Base-by-base conservation (phyloP, 495 filamentous ascomycete genomes). In the Penicillium desertorum region DNA sequence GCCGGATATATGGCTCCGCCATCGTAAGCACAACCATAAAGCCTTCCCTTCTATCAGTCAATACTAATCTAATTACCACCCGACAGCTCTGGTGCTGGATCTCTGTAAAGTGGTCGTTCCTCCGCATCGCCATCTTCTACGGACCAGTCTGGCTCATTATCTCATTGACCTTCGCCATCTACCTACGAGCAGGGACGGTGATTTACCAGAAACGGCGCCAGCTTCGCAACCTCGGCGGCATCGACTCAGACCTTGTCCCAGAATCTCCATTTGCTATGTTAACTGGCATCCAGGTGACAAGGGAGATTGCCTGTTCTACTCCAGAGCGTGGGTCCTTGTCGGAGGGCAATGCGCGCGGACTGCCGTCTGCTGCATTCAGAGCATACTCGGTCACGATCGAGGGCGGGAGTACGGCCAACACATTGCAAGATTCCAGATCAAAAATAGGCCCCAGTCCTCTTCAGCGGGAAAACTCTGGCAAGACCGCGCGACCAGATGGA, bases 131-230 rank as follows among this genome's bases (percentile, higher is more conserved):
- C 11, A 79, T 82, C 29, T 92, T 96, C 68, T 96, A 96, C 66
- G 91, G 81, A 0, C 90, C 91, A 8, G 85, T 93, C 27, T 95
- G 91, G 91, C 88, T 91, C 29, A 74, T 88, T 20, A 88, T 94
- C 53, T 51, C 81, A 14, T 56, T 86, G 34, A 92, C 91, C 11
- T 78, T 89, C 42, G 72, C 76, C 32, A 92, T 96, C 56, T 96
- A 95, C 66, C 67, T 85, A 30, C 79, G 86, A 29, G 85, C 88
- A 43, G 90, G 90, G 12, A 72, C 78, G 29, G 83, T 88, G 17
- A 91, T 95, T 61, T 91, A 83, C 62, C 64, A 72, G 27, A 74
- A 77, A 45, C 72, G 81, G 16, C 70, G 74, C 5, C 67, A 72
- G 43, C 74, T 84, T n/a, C 70, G 67, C 2, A 65, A 71, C 3